Evolutionary conservation across 768 basidiomycete species (phyloP), one percentile per base, ranked within the genome.

Genomic region (Trametes cinnabarina): DNA sequence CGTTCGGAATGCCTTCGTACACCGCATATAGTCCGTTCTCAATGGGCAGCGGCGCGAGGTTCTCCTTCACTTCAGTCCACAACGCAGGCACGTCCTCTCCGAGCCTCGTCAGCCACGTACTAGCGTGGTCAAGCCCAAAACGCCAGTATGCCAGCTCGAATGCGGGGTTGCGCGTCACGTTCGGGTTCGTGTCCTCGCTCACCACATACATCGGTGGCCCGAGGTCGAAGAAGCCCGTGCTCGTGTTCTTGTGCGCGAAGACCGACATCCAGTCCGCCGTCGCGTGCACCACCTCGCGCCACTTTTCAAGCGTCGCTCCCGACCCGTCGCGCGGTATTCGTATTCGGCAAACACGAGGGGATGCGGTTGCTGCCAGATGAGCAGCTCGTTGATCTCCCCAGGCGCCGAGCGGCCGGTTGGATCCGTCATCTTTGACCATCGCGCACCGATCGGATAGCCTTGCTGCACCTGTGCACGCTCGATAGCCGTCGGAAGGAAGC

Each of bases 381-480:
- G 74, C 15, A 84, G 75, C 63, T 83, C 80, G 72, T 85, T 85
- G 63, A 84, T 83, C 57, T 83, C 75, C 1, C 83, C 83, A 0
- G 84, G 84, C 0, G 82, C 73, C 12, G 79, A 81, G 17, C 83
- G 78, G 8, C 83, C 83, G 0, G 76, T 74, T 0, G 84, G 84
- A 60, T 84, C 82, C 9, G 81, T 83, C 83, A 83, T 84, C 66
- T 85, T 85, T 8, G 81, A 78, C 82, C 82, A 84, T 25, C 84
- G 77, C 19, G 83, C 84, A n/a, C 84, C 84, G 8, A 73, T 64
- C 11, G 73, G 55, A 73, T 76, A 84, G 55, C 78, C 77, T 66
- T 85, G 76, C 67, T 83, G 82, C 3, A 76, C 69, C 61, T 80
- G 79, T 1, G 84, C 78, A 1, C 82, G 77, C 5, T 66, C 47